A percentile compares a stretch with the other conserved stretches of the same genome.
Evolutionary conservation across 352 stramenopile genomes (phyloP).

Genomic region (Thraustotheca clavata): DNA sequence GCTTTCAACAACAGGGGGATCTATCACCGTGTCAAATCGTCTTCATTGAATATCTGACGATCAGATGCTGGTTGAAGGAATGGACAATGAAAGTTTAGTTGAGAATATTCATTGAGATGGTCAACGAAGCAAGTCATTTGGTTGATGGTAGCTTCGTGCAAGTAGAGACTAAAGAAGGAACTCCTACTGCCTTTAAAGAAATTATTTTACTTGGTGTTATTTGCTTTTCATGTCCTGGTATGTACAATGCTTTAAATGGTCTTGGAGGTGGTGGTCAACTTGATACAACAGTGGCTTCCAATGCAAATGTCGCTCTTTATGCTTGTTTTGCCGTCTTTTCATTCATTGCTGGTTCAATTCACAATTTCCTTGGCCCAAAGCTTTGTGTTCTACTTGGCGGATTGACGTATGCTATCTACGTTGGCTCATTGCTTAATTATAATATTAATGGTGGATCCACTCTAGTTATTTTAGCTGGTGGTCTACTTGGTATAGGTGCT

Average conservation of each 20-base stretch:
- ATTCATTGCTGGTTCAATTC: conserved; percentile 34
- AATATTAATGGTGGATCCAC: neutral
- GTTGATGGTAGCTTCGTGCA: too few relatives aligned
- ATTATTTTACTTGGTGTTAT: conserved; percentile 33
- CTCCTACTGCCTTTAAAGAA: conserved; percentile 16
- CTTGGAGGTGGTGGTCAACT: conserved; percentile 32
- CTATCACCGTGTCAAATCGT: too few relatives aligned
- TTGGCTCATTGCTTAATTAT: conserved; percentile 29
- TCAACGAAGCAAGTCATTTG: too few relatives aligned
- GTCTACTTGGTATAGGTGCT: conserved; percentile 42
- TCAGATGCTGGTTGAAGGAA: too few relatives aligned
- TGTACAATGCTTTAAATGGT: conserved; percentile 48
- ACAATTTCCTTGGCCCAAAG: conserved; percentile 38
- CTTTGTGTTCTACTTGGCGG: conserved; percentile 42
- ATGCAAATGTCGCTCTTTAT: conserved; percentile 44
- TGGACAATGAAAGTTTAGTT: too few relatives aligned
- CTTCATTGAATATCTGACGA: too few relatives aligned
- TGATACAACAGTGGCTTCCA: conserved; percentile 33
- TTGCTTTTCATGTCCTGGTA: conserved; percentile 43
- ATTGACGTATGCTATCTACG: conserved; percentile 49
- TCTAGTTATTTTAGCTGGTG: conserved; percentile 30
- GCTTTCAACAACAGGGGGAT: too few relatives aligned
- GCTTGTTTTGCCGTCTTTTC: conserved; percentile 47
- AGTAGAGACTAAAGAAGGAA: too few relatives aligned
- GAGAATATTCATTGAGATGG: too few relatives aligned